Percentiles rank a stretch among this genome's conserved stretches.
Conservation (phyloP, 139 green algal species). For the Haematococcus sp. region DNA sequence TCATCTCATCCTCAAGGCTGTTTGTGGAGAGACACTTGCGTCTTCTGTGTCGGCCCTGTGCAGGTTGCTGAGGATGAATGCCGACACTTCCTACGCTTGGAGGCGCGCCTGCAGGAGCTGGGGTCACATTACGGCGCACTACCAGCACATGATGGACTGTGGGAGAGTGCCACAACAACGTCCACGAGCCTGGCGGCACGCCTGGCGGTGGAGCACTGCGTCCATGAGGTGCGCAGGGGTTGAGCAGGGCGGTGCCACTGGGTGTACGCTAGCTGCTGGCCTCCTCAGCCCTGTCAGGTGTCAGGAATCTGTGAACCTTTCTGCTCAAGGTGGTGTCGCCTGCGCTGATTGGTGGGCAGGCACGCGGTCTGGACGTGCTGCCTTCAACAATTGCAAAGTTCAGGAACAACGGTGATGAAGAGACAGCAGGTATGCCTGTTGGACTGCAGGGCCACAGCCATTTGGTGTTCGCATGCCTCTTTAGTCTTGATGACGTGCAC, state of each 20-base stretch:
- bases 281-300: no score
- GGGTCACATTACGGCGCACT: constrained; percentile 81
- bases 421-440: constrained; percentile 26
- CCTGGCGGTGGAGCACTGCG: constrained; percentile 89
- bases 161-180: constrained; percentile 77
- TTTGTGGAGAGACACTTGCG: neutral
- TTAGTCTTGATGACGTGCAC: no score
- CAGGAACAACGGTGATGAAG: constrained; percentile 53
- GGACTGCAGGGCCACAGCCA: no score
- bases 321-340: neutral
- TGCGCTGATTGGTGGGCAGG: constrained; percentile 9
- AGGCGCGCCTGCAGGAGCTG: constrained; percentile 53
- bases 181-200: constrained; percentile 65
- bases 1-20: neutral
- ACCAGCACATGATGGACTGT: constrained; percentile 85
- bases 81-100: constrained; percentile 75
- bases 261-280: neutral
- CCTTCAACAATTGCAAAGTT: constrained; percentile 86
- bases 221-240: constrained; percentile 71
- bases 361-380: constrained; percentile 84
- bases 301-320: no score
- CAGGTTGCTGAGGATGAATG: constrained; percentile 86
- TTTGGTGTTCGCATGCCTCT: no score
- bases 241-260: neutral
- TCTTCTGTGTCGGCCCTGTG: neutral